phyloP scores from a whole-genome alignment of 345 rosid genomes.

The Eucalyptus marginata region DNA sequence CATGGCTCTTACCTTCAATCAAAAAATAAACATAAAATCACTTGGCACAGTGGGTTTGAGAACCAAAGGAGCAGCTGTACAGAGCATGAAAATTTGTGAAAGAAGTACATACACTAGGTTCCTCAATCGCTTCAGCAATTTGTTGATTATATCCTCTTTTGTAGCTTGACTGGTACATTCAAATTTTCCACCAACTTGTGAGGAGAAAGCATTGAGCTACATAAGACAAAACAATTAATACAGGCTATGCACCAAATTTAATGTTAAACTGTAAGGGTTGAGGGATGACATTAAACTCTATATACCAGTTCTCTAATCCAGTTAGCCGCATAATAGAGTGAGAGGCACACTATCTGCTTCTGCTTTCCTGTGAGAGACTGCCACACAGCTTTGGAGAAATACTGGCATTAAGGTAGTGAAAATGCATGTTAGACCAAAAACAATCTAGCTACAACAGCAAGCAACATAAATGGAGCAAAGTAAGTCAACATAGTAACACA shows the following conservation, averaged over 20 bases:
- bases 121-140: conserved; percentile 60
- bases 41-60: background rate
- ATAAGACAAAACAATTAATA: background rate
- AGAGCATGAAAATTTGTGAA: background rate
- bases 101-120: conserved; percentile 53
- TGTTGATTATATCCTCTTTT: conserved; percentile 44
- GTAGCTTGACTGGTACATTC: conserved; percentile 46
- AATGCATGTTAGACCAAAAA: conserved; percentile 9
- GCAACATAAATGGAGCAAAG: background rate
- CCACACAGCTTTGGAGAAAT: conserved; percentile 43
- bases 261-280: background rate
- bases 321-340: conserved; percentile 62
- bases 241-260: background rate
- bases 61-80: background rate
- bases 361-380: conserved; percentile 49
- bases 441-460: background rate
- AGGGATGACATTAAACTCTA: background rate
- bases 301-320: conserved; percentile 80
- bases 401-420: conserved; percentile 29
- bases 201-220: conserved; percentile 76
- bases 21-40: background rate
- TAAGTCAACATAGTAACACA: background rate
- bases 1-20: background rate
- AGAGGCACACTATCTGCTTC: conserved; percentile 48
- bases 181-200: conserved; percentile 52